Percentiles rank a stretch among this genome's conserved stretches.
These are phyloP conservation scores for Canavalia ensiformis DNA, from an alignment of 306 rosid genomes.

Conservation along the genomic window DNA sequence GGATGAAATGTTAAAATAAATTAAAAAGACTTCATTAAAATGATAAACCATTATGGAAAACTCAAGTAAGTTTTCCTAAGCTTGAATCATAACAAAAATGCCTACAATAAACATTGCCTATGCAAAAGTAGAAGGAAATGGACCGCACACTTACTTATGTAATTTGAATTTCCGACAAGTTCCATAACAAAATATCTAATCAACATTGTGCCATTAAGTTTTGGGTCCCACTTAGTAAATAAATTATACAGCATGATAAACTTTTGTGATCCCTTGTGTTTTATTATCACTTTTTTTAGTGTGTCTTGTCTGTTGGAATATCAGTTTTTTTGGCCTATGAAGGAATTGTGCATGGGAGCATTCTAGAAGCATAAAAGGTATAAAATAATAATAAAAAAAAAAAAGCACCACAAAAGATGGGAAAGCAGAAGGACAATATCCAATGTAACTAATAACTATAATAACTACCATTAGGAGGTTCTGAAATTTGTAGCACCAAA, in stretches of 20 bases:
- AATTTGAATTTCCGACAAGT: constrained; percentile 29
- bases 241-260: constrained; percentile 4
- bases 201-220: constrained; percentile 5
- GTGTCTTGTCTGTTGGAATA: constrained; percentile 1
- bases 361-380: constrained; percentile 6
- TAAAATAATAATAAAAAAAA: constrained; percentile 12
- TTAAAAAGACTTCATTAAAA: background rate
- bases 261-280: background rate
- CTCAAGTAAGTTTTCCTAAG: background rate
- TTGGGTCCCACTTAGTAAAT: constrained; percentile 18
- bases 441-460: constrained; percentile 54
- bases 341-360: constrained; percentile 6
- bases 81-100: background rate
- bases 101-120: background rate
- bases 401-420: background rate
- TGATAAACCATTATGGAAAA: background rate
- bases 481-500: constrained; percentile 49
- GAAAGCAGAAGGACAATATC: constrained; percentile 27
- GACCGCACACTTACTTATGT: background rate
- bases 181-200: constrained; percentile 27
- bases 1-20: background rate
- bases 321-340: background rate
- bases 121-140: constrained; percentile 10
- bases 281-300: background rate
- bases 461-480: constrained; percentile 63